phyloP scores from a whole-genome alignment of 2,329 filamentous ascomycete genomes.

The Drechslerella coelobrocha region DNA sequence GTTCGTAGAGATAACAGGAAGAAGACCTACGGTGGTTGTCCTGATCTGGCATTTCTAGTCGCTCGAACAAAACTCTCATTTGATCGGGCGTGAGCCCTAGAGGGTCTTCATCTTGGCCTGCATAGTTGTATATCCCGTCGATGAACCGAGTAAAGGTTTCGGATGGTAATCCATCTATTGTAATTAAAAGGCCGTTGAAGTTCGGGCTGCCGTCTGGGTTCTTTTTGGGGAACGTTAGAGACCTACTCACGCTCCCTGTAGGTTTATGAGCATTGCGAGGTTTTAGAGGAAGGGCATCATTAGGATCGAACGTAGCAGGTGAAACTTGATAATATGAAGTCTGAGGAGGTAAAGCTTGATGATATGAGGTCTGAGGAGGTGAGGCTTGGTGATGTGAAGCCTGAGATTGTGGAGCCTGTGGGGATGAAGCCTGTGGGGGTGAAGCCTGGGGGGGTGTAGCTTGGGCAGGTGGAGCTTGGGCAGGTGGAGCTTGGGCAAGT shows the following conservation, averaged over 20 bases:
- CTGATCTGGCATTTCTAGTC: slow-evolving; percentile 29
- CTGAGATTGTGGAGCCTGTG: no score
- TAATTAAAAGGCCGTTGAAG: slow-evolving; percentile 25
- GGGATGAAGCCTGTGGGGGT: background rate
- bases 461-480: no score
- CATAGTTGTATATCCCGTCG: slow-evolving; percentile 38
- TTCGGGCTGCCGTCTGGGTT: slow-evolving; percentile 44
- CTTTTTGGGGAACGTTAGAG: slow-evolving; percentile 39
- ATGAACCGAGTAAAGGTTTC: slow-evolving; percentile 45
- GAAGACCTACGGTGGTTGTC: slow-evolving; percentile 33
- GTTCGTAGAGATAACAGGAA: background rate
- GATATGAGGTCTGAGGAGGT: no score
- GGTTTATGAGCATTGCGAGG: slow-evolving; percentile 17
- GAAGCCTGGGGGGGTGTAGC: slow-evolving; percentile 1
- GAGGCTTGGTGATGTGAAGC: no score
- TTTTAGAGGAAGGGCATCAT: background rate
- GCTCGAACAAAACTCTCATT: slow-evolving; percentile 23
- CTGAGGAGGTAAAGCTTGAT: no score
- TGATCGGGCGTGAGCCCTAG: slow-evolving; percentile 33
- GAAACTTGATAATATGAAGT: background rate
- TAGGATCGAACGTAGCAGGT: background rate
- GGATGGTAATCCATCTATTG: slow-evolving; percentile 31
- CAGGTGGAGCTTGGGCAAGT: no score
- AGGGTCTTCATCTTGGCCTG: slow-evolving; percentile 22
- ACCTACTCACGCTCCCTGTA: slow-evolving; percentile 28